Evolutionary conservation across 2,329 filamentous ascomycete species (phyloP), one percentile per base, ranked within the genome.

Genomic region (Talaromyces amestolkiae): DNA sequence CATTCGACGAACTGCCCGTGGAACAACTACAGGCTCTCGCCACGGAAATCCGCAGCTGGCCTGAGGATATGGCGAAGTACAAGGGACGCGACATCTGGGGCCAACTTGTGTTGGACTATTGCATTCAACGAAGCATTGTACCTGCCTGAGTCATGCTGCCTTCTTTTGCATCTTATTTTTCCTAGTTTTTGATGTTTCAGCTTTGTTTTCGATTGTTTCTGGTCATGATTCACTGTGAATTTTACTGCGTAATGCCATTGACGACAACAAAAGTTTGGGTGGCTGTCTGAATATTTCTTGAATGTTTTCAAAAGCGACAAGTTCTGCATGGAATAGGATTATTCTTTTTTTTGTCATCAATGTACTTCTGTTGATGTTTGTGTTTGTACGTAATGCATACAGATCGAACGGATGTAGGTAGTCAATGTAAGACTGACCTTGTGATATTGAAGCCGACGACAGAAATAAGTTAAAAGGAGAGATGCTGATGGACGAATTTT

Each of bases 11-110:
- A 58, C 70, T 83, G 5, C 74, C 75, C 0, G 74, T 75, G 61
- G 72, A 78, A 22, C 80, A 82, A 68, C 67, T 81, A 41, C 70
- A 74, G 35, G 80, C 79, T 49, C 70, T 83, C 27, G 78, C 74
- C 7, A 79, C 72, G n/a, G 80, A 82, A 64, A 76, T 82, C 60
- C 72, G 72, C 45, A 81, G 76, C 27, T 82, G 81, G 81, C 79
- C 80, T 7, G 76, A 79, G 3, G 77, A 79, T 49, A 78, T 82
- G 65, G 75, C 75, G 17, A 72, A 73, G 51, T 83, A 83, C 65
- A 83, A 83, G 64, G 81, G 81, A 4, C 73, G 75, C 43, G 73
- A 75, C 31, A 72, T 79, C 39, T 83, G 81, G 81, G 81, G 78
- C 8, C 69, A 69, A 2, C 76, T 72, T 19, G 75, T 78, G 4